Percentiles rank a stretch among this genome's conserved stretches.
phyloP scores from a whole-genome alignment of 129 eudicot species.

The Centella asiatica region DNA sequence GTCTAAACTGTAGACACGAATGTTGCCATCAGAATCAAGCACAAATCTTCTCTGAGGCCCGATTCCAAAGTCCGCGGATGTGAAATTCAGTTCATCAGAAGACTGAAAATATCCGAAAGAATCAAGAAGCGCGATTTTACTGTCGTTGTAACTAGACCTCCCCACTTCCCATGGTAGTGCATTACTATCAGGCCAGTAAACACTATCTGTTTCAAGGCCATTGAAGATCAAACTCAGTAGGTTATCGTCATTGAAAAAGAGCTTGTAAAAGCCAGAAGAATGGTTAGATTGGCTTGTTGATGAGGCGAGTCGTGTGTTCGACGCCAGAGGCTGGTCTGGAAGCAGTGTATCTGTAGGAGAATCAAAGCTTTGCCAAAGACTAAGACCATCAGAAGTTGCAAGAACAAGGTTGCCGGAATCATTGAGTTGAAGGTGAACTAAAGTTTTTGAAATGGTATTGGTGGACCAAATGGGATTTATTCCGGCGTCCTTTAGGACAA shows the following conservation, averaged over 20 bases:
- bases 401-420: conserved; percentile 57
- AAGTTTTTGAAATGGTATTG: conserved; percentile 16
- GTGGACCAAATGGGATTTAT: conserved; percentile 30
- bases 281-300: conserved; percentile 24
- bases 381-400: background rate
- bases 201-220: conserved; percentile 16
- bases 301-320: conserved; percentile 24
- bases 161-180: background rate
- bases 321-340: conserved; percentile 34
- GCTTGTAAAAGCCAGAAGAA: conserved; percentile 38
- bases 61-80: conserved; percentile 22
- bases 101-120: conserved; percentile 28
- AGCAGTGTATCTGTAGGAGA: conserved; percentile 53
- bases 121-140: conserved; percentile 4
- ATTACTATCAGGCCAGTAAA: conserved; percentile 12
- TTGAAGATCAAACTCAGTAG: conserved; percentile 34
- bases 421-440: conserved; percentile 21
- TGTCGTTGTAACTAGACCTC: conserved; percentile 5
- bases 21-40: conserved; percentile 6
- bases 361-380: conserved; percentile 61
- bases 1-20: conserved; percentile 1
- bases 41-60: conserved; percentile 24
- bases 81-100: conserved; percentile 20
- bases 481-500: conserved; percentile 35
- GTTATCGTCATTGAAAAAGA: conserved; percentile 34